Evolutionary conservation across 495 filamentous ascomycete genomes (phyloP).

Genomic region (Penicillium salamii): DNA sequence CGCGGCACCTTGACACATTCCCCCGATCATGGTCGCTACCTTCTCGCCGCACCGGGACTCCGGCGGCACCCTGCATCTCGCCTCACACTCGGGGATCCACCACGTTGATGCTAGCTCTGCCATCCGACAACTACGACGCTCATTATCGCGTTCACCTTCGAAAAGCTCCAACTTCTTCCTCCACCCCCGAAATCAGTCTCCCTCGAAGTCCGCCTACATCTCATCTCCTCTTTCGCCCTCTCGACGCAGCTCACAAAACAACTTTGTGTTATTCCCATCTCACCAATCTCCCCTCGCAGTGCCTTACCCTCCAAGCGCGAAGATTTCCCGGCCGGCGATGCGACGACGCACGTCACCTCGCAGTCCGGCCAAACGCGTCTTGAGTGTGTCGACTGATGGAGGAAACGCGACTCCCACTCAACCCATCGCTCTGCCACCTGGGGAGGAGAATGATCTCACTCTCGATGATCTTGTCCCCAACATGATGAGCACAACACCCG

Average conservation of each 20-base stretch:
- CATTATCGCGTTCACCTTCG: constrained; percentile 82
- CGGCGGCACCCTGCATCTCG: constrained; percentile 75
- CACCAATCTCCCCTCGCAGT: constrained; percentile 50
- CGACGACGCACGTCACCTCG: constrained; percentile 64
- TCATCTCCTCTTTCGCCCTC: constrained; percentile 53
- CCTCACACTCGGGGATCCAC: constrained; percentile 74
- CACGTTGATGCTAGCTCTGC: constrained; percentile 75
- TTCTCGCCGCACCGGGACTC: constrained; percentile 58
- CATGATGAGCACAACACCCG: constrained; percentile 28
- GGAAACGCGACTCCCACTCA: constrained; percentile 60
- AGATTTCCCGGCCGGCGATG: constrained; percentile 44
- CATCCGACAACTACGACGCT: constrained; percentile 75
- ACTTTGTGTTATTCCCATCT: constrained; percentile 47
- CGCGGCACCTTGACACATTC: constrained; percentile 21
- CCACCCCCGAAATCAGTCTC: constrained; percentile 53
- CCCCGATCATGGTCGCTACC: constrained; percentile 48
- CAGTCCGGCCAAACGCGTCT: constrained; percentile 72
- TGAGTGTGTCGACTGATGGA: constrained; percentile 65
- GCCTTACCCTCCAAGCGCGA: constrained; percentile 52
- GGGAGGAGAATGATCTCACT: constrained; percentile 54
- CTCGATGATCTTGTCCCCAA: constrained; percentile 21
- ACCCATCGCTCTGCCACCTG: constrained; percentile 35
- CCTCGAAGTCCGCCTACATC: constrained; percentile 46
- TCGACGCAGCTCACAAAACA: constrained; percentile 40
- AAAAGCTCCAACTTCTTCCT: constrained; percentile 69